These are phyloP conservation scores for Graphilbum fragrans DNA, from an alignment of 2,329 filamentous ascomycete species.

Conservation along the genomic window DNA sequence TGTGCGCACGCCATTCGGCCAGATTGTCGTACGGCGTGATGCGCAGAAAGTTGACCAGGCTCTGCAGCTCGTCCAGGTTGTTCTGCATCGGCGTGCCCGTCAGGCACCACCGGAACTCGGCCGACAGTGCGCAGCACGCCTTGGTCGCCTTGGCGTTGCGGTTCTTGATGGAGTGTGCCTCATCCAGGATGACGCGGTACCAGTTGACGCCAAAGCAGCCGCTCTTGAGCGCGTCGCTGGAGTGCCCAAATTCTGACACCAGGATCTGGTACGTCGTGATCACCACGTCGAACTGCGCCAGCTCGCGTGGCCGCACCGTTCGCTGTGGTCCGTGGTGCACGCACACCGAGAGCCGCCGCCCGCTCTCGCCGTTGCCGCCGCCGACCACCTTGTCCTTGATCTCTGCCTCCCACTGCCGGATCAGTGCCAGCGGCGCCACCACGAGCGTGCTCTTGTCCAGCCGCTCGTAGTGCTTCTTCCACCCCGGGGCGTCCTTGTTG, in stretches of 20 bases:
- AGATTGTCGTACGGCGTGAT: constrained; percentile 87
- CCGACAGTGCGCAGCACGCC: constrained; percentile 72
- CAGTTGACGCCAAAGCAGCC: constrained; percentile 88
- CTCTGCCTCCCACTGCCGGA: constrained; percentile 94
- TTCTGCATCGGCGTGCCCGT: constrained; percentile 98
- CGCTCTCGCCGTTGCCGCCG: constrained; percentile 23
- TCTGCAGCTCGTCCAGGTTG: constrained; percentile 92
- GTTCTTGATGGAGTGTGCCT: constrained; percentile 98
- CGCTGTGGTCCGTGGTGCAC: constrained; percentile 85
- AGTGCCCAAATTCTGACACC: constrained; percentile 74
- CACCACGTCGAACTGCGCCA: constrained; percentile 84
- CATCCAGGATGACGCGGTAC: constrained; percentile 92
- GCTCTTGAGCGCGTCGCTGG: constrained; percentile 54
- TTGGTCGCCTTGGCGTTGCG: constrained; percentile 91
- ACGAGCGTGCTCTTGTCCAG: constrained; percentile 76
- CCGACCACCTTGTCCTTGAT: constrained; percentile 75
- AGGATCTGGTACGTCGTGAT: constrained; percentile 96
- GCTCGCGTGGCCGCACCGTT: constrained; percentile 63
- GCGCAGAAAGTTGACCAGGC: constrained; percentile 79
- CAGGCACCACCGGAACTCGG: constrained; percentile 90
- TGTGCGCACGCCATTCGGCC: constrained; percentile 79
- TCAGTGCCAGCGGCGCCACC: constrained; percentile 83
- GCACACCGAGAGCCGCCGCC: constrained; percentile 64
- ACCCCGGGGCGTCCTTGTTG: constrained; percentile 41
- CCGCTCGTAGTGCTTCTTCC: constrained; percentile 56